A percentile compares a stretch with the other conserved stretches of the same genome.
Conservation (phyloP, 768 basidiomycete genomes). For the Boletus reticulatus region DNA sequence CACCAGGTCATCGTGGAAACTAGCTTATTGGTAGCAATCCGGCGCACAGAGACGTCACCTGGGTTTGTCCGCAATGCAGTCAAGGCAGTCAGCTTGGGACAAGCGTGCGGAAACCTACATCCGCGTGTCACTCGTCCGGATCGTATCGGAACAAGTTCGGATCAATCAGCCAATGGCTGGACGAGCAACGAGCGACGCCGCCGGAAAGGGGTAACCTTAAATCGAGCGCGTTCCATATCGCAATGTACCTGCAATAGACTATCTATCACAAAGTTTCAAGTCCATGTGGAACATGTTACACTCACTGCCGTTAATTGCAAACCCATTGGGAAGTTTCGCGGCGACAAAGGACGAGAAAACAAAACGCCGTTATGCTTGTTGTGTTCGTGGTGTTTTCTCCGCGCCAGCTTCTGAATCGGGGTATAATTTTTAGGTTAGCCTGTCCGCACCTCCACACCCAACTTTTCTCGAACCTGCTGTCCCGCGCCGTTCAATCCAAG, state of each 20-base stretch:
- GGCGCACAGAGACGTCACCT: no score
- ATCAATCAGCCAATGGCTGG: constrained; percentile 9
- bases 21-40: no score
- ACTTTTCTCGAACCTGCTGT: neutral
- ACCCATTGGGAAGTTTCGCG: no score
- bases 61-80: neutral
- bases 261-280: constrained; percentile 20
- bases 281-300: neutral
- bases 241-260: no score
- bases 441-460: neutral
- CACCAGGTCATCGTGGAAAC: neutral
- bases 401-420: neutral
- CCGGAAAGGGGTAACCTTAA: constrained; percentile 36
- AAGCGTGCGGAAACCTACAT: neutral
- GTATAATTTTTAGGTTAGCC: constrained; percentile 11
- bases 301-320: no score
- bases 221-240: constrained; percentile 33
- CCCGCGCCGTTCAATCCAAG: constrained; percentile 26
- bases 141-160: constrained; percentile 10
- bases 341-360: no score
- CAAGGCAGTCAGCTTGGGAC: neutral
- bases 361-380: no score
- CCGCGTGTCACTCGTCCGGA: neutral
- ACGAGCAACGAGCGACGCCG: constrained; percentile 21
- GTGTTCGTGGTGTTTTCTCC: constrained; percentile 7